Base-by-base conservation (phyloP, 345 rosid genomes). In the Dimocarpus longan region DNA sequence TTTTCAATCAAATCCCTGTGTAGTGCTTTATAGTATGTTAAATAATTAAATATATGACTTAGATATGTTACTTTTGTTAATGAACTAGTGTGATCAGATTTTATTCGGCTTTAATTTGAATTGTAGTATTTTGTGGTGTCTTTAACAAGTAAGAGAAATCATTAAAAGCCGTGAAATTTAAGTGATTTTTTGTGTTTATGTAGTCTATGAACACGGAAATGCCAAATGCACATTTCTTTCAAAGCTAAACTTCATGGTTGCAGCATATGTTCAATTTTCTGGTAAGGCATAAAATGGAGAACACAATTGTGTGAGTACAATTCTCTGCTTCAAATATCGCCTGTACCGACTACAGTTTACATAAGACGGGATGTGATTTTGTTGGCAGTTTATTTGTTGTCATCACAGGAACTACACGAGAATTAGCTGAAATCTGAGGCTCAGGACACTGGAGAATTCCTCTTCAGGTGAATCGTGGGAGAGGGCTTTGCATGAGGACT, bases 1-100 rank as follows among this genome's bases (percentile, higher is more conserved):
- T 65, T 90, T 87, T 81, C 85, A 91, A 79, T 74, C 86, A 73
- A 87, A 84, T 86, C 93, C 89, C 21, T 87, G 85, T 83, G 77
- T 50, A 65, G 39, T 64, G 60, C 68, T 48, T 48, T 66, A 10
- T 52, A 13, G 18, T 68, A 44, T 54, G 70, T 37, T 68, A 13
- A 66, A 26, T 67, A 28, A 77, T 39, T 77, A 68, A 52, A 62
- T 32, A 5, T 44, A 68, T 15, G 40, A 46, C 56, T 74, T 76
- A 77, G 82, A 15, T 52, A 66, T 73, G 59, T 59, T 67, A 28
- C 44, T 75, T 68, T 24, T 32, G 60, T 46, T 26, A 32, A 52
- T 62, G 73, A 69, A 82, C 44, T 32, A 39, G 57, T 66, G 78
- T 40, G 84, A 65, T 76, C 69, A 73, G 80, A 79, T 84, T 75